phyloP scores from a whole-genome alignment of 331 rosid genomes.

The Phaseolus coccineus region DNA sequence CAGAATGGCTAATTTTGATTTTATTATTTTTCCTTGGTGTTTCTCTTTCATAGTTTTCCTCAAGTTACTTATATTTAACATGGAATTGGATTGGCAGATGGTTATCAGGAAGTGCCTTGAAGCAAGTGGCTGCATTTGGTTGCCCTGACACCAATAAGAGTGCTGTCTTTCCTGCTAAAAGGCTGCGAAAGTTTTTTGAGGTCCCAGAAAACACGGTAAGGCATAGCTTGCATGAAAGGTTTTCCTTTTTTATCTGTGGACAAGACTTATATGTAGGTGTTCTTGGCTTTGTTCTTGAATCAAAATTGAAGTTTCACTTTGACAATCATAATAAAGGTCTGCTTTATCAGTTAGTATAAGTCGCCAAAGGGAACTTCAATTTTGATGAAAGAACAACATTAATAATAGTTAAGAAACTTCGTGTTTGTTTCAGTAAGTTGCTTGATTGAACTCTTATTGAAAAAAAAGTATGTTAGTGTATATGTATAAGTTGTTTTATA shows the following conservation, averaged over 20 bases:
- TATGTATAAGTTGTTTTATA: no score
- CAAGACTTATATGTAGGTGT: not conserved
- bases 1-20: not conserved
- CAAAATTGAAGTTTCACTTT: not conserved
- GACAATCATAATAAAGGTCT: not conserved
- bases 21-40: not conserved
- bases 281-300: not conserved
- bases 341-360: not conserved
- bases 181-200: conserved; percentile 66
- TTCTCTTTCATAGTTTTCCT: not conserved
- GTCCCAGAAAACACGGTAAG: conserved; percentile 66
- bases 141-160: conserved; percentile 60
- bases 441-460: no score
- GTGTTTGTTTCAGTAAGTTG: not conserved
- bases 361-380: not conserved
- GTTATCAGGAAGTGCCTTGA: conserved; percentile 80
- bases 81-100: conserved; percentile 63
- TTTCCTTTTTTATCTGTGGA: conserved; percentile 17
- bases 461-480: no score
- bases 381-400: not conserved
- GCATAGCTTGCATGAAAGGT: conserved; percentile 35
- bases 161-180: conserved; percentile 65
- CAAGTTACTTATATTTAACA: not conserved
- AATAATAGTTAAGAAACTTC: not conserved
- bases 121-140: conserved; percentile 70